Conservation (phyloP, 495 filamentous ascomycete genomes). For the Trichocladium uniseriatum region DNA sequence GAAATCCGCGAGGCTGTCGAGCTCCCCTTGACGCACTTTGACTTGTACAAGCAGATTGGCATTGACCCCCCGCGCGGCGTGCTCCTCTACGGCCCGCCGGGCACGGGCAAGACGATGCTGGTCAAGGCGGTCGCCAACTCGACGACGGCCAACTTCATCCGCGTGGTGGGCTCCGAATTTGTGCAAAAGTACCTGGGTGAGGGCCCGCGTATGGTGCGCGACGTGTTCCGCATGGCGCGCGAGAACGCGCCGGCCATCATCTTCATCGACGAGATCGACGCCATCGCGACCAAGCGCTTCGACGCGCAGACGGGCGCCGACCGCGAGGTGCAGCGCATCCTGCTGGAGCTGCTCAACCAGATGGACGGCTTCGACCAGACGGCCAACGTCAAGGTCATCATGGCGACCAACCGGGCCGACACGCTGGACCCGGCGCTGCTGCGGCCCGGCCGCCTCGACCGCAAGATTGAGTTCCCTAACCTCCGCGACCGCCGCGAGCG, state of each 20-base stretch:
- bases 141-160: constrained; percentile 96
- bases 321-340: constrained; percentile 94
- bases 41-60: constrained; percentile 96
- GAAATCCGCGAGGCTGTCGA: constrained; percentile 97
- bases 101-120: constrained; percentile 97
- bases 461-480: constrained; percentile 96
- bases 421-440: constrained; percentile 91
- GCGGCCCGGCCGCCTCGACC: constrained; percentile 87
- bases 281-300: constrained; percentile 97
- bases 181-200: constrained; percentile 98
- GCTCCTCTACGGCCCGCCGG: constrained; percentile 88
- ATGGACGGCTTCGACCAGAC: constrained; percentile 99
- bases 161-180: constrained; percentile 95
- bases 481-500: constrained; percentile 87
- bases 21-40: constrained; percentile 90
- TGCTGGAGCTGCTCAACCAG: constrained; percentile 94
- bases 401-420: constrained; percentile 97
- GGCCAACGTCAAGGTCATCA: constrained; percentile 98
- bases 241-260: constrained; percentile 98
- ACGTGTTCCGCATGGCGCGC: constrained; percentile 97
- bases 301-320: constrained; percentile 97
- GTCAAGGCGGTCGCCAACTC: constrained; percentile 98
- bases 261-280: constrained; percentile 99
- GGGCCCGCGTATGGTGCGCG: constrained; percentile 95
- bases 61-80: constrained; percentile 97